Evolutionary conservation across 192 early-diverging fungal genomes (phyloP).

Genomic region (Coemansia sp.): DNA sequence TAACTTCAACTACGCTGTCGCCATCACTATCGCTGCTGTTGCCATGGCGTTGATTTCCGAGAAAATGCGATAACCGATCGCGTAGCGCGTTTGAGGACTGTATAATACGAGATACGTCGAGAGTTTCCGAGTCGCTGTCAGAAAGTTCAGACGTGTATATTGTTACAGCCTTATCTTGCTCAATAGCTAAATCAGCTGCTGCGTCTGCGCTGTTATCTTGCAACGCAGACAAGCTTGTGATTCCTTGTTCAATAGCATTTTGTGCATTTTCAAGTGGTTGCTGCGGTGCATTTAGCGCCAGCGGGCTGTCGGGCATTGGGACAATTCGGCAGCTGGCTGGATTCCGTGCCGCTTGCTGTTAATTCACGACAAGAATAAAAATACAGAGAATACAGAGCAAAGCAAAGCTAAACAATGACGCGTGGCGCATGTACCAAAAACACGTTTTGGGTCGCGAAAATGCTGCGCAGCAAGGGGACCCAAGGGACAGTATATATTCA

Average conservation of each 20-base stretch:
- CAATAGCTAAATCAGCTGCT: not conserved
- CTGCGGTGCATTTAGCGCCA: not conserved
- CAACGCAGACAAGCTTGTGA: too few relatives aligned
- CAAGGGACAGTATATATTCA: not conserved
- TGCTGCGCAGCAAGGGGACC: constrained; percentile 13
- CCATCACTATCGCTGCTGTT: not conserved
- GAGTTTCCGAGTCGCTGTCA: constrained; percentile 21
- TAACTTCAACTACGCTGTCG: not conserved
- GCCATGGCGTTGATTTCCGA: not conserved
- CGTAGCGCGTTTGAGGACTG: constrained; percentile 17
- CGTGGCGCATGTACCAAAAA: constrained; percentile 1
- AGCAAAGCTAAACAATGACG: constrained; percentile 6
- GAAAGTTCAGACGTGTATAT: not conserved
- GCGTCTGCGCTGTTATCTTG: not conserved
- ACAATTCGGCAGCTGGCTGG: not conserved
- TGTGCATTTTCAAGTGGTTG: not conserved
- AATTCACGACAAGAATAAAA: constrained; percentile 2
- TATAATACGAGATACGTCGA: constrained; percentile 26
- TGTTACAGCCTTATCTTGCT: not conserved
- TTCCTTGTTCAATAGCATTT: not conserved
- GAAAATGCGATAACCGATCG: constrained; percentile 1
- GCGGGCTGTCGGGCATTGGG: constrained; percentile 3
- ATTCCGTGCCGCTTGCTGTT: not conserved
- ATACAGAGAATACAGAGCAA: not conserved
- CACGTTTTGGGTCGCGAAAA: constrained; percentile 1